A percentile compares a stretch with the other conserved stretches of the same genome.
Conservation (phyloP, 208 protist genomes). For the Trichomonas gallinae region DNA sequence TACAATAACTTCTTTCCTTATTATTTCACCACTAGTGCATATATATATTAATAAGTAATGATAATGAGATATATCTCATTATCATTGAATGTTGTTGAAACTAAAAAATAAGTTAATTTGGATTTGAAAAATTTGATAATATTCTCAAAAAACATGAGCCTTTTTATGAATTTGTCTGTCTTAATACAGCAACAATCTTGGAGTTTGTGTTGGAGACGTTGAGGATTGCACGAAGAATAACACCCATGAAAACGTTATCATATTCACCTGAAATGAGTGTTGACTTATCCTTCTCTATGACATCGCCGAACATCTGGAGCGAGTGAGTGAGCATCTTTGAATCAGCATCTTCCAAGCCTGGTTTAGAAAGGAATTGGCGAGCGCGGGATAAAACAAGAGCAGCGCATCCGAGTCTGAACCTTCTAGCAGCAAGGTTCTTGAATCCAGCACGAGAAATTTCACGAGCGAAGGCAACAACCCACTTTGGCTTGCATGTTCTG, state of each 20-base stretch:
- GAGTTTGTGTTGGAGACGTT: neutral
- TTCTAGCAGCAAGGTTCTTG: neutral
- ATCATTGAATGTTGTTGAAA: too few relatives aligned
- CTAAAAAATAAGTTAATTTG: too few relatives aligned
- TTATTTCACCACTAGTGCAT: too few relatives aligned
- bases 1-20: too few relatives aligned
- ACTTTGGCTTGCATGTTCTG: neutral
- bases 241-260: neutral
- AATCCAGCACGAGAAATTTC: neutral
- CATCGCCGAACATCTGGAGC: neutral
- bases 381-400: neutral
- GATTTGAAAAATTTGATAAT: too few relatives aligned
- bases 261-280: neutral
- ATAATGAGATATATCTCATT: too few relatives aligned
- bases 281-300: neutral
- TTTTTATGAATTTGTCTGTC: neutral
- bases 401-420: neutral
- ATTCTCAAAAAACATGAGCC: too few relatives aligned
- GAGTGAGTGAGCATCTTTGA: neutral
- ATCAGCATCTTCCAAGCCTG: neutral
- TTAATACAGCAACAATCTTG: neutral
- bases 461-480: neutral
- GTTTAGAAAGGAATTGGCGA: neutral
- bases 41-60: too few relatives aligned
- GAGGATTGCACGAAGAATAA: neutral